phyloP scores from a whole-genome alignment of 1,284 basidiomycete genomes.

The Ustilago lituana region DNA sequence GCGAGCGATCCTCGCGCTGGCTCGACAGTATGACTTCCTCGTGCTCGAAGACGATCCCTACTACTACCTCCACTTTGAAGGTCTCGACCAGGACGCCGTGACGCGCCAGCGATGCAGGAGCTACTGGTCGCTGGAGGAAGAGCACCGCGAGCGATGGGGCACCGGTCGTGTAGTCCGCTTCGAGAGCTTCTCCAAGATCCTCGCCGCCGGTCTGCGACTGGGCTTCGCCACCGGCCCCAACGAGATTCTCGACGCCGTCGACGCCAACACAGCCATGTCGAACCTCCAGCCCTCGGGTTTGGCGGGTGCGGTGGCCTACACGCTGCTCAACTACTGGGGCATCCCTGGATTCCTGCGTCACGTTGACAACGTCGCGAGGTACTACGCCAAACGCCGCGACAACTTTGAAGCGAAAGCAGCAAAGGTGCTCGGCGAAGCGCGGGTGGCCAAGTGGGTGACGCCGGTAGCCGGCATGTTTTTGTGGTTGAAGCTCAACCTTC shows the following conservation, averaged over 20 bases:
- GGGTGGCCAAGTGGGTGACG: conserved; percentile 73
- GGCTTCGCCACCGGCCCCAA: conserved; percentile 85
- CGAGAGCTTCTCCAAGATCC: conserved; percentile 73
- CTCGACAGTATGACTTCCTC: conserved; percentile 45
- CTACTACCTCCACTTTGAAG: conserved; percentile 60
- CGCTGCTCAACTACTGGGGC: conserved; percentile 77
- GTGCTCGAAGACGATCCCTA: conserved; percentile 63
- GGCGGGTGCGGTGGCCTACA: conserved; percentile 79
- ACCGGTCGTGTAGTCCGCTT: conserved; percentile 64
- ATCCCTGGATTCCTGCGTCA: conserved; percentile 79
- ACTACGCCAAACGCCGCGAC: conserved; percentile 82
- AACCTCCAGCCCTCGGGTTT: conserved; percentile 79
- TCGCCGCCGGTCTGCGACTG: conserved; percentile 69
- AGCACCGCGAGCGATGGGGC: conserved; percentile 52
- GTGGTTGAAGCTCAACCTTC: conserved; percentile 65
- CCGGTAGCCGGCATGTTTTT: conserved; percentile 80
- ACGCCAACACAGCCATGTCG: conserved; percentile 75
- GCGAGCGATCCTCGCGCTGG: conserved; percentile 78
- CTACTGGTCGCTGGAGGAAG: conserved; percentile 63
- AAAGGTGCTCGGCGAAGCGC: conserved; percentile 73
- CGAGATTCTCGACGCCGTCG: conserved; percentile 78
- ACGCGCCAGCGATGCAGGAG: conserved; percentile 44
- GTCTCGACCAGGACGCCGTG: conserved; percentile 56
- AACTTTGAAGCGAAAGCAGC: conserved; percentile 81
- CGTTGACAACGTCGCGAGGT: conserved; percentile 75